Evolutionary conservation across 1,284 basidiomycete species (phyloP).

Genomic region (Tausonia pullulans): DNA sequence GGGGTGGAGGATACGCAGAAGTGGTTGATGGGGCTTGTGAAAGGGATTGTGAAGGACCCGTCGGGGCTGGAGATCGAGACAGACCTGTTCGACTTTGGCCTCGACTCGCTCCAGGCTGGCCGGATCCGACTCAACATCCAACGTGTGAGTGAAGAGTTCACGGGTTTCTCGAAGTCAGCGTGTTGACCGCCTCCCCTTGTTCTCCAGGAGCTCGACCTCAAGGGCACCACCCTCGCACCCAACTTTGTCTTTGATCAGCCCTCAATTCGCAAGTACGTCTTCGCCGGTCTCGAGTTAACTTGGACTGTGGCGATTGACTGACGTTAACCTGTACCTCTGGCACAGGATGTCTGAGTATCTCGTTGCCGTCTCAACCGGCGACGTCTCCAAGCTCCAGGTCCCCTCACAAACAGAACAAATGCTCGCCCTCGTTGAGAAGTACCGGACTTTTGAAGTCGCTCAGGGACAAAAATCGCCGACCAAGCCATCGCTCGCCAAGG

Average conservation of each 20-base stretch:
- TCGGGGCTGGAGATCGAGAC: constrained; percentile 16
- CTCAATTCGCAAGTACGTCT: constrained; percentile 31
- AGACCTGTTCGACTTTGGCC: constrained; percentile 37
- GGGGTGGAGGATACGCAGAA: constrained; percentile 5
- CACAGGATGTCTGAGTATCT: constrained; percentile 28
- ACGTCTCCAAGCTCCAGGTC: constrained; percentile 17
- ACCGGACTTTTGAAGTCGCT: constrained; percentile 13
- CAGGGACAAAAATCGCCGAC: constrained; percentile 7
- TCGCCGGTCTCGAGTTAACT: not conserved
- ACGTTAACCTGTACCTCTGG: too few relatives aligned
- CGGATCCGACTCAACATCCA: constrained; percentile 43
- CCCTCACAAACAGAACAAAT: constrained; percentile 33
- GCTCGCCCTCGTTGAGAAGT: constrained; percentile 39
- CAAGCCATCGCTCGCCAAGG: not conserved
- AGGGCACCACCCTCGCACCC: constrained; percentile 20
- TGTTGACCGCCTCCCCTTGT: not conserved
- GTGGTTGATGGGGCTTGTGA: constrained; percentile 1
- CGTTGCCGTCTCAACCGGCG: constrained; percentile 26
- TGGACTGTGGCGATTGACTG: too few relatives aligned
- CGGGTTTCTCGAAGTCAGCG: not conserved
- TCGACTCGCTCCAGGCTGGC: constrained; percentile 48
- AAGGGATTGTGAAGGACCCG: constrained; percentile 5
- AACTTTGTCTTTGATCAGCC: constrained; percentile 41
- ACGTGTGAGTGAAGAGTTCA: not conserved
- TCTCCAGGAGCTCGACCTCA: constrained; percentile 16